Percentiles rank a stretch among this genome's conserved stretches.
phyloP scores from a whole-genome alignment of 2,329 filamentous ascomycete species.

The Colletotrichum noveboracense region DNA sequence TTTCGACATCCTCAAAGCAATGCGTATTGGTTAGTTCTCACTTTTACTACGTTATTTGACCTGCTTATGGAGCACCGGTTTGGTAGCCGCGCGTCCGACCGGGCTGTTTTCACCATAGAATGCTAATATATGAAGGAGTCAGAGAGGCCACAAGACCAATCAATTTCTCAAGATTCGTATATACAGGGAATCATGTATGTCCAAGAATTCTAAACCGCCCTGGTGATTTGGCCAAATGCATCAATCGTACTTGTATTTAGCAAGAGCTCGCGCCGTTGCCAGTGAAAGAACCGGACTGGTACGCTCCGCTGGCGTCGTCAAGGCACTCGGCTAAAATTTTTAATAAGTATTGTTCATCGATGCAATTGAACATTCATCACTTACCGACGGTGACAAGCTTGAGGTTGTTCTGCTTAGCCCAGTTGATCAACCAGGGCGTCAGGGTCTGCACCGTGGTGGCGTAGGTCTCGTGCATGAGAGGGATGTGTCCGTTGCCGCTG shows the following conservation, averaged over 20 bases:
- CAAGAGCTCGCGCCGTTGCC: conserved; percentile 36
- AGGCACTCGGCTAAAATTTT: conserved; percentile 43
- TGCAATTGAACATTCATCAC: conserved; percentile 21
- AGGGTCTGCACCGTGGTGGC: conserved; percentile 51
- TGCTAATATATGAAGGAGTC: background rate
- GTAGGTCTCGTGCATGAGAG: conserved; percentile 63
- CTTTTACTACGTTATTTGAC: background rate
- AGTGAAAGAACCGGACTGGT: conserved; percentile 44
- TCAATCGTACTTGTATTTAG: conserved; percentile 16
- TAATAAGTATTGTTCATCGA: background rate
- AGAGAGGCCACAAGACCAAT: background rate
- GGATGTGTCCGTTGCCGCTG: conserved; percentile 54
- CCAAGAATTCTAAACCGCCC: background rate
- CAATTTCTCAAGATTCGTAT: background rate
- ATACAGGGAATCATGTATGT: conserved; percentile 9
- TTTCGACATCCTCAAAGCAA: too few relatives aligned
- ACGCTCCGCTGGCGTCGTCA: conserved; percentile 43
- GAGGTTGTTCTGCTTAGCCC: conserved; percentile 53
- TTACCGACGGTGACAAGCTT: conserved; percentile 56
- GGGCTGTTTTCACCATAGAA: background rate
- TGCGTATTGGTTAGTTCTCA: background rate
- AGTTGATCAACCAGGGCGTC: conserved; percentile 55
- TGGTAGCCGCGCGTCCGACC: rapidly evolving
- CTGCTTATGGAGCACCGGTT: background rate
- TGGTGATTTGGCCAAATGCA: background rate